These are phyloP conservation scores for Camellia oleifera DNA, from an alignment of 179 eudicot species.

Conservation along the genomic window DNA sequence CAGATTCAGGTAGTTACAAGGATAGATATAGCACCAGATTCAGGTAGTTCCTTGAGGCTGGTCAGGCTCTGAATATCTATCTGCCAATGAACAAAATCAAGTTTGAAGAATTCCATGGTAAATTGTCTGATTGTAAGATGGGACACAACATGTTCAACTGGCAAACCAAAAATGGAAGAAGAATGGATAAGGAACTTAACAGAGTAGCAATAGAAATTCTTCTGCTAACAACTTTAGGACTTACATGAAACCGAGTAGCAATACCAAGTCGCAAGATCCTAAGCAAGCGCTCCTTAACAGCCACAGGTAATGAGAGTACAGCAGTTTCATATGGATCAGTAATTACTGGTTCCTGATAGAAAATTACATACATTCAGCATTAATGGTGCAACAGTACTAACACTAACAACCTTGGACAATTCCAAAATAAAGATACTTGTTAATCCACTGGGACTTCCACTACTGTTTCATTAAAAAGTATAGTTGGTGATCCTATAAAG, in stretches of 20 bases:
- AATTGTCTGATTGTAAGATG: not conserved
- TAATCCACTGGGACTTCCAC: not conserved
- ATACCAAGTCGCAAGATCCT: conserved; percentile 73
- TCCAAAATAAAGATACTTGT: not conserved
- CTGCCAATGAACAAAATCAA: conserved; percentile 32
- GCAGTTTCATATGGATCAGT: conserved; percentile 76
- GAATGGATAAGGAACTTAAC: not conserved
- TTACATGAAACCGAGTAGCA: conserved; percentile 72
- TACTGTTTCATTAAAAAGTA: not conserved
- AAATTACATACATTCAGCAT: not conserved
- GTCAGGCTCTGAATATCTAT: conserved; percentile 48
- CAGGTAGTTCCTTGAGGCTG: conserved; percentile 58
- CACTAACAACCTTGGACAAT: not conserved
- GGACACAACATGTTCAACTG: not conserved
- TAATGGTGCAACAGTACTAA: not conserved
- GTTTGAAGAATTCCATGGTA: conserved; percentile 1
- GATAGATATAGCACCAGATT: conserved; percentile 59
- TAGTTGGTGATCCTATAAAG: not conserved
- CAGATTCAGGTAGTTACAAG: conserved; percentile 57
- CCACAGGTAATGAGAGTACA: conserved; percentile 48
- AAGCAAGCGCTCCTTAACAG: conserved; percentile 68
- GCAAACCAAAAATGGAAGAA: not conserved
- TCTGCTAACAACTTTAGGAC: conserved; percentile 19
- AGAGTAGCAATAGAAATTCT: not conserved
- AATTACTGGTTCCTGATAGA: conserved; percentile 39